Conservation (phyloP, 2,329 filamentous ascomycete species). For the Coniochaeta ligniaria region DNA sequence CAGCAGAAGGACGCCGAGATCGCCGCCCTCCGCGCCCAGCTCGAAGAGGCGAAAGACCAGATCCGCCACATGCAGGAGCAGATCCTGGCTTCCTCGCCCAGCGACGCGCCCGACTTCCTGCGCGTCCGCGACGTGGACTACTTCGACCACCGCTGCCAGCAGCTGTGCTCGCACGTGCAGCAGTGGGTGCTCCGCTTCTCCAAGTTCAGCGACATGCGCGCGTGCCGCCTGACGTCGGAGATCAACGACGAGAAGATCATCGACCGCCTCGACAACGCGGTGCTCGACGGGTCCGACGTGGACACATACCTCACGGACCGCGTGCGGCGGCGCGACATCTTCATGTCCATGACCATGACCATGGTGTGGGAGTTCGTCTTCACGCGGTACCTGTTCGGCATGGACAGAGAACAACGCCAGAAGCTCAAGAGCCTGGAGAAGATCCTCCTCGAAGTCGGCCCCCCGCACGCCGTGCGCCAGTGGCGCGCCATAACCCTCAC, state of each 20-base stretch:
- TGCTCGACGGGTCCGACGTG: slow-evolving; percentile 90
- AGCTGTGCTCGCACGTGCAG: slow-evolving; percentile 91
- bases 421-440: slow-evolving; percentile 97
- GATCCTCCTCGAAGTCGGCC: slow-evolving; percentile 80
- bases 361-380: slow-evolving; percentile 99
- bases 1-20: slow-evolving; percentile 81
- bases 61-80: slow-evolving; percentile 51
- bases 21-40: slow-evolving; percentile 65
- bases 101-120: slow-evolving; percentile 56
- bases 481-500: slow-evolving; percentile 96
- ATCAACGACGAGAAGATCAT: slow-evolving; percentile 89
- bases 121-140: slow-evolving; percentile 83
- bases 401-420: slow-evolving; percentile 95
- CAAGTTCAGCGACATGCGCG: slow-evolving; percentile 89
- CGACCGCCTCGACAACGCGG: slow-evolving; percentile 86
- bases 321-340: slow-evolving; percentile 81
- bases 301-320: slow-evolving; percentile 83
- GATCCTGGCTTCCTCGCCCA: slow-evolving; percentile 49
- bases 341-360: slow-evolving; percentile 98
- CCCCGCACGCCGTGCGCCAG: slow-evolving; percentile 81
- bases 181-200: slow-evolving; percentile 98
- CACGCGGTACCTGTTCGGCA: slow-evolving; percentile 94
- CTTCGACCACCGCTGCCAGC: slow-evolving; percentile 89
- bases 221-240: slow-evolving; percentile 76
- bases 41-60: slow-evolving; percentile 62